Evolutionary conservation across 1,284 basidiomycete species (phyloP).

Genomic region (Heliocybe sulcata): DNA sequence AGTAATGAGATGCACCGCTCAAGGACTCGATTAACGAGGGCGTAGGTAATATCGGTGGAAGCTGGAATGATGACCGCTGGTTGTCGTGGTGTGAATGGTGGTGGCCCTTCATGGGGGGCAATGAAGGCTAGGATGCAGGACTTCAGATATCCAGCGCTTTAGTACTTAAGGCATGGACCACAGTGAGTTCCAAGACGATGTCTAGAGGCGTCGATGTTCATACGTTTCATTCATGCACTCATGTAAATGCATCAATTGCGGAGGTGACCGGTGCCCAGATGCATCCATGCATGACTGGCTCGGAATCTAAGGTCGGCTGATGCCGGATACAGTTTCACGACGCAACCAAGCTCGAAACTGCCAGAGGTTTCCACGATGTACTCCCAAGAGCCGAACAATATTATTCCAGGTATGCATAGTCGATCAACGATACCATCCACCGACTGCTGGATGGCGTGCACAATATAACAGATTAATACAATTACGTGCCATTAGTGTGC

Average conservation of each 20-base stretch:
- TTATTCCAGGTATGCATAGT: constrained; percentile 2
- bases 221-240: background rate
- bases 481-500: constrained; percentile 32
- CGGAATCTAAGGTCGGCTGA: background rate
- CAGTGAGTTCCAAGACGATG: background rate
- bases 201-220: background rate
- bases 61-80: background rate
- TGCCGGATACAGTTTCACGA: background rate
- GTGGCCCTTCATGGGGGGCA: background rate
- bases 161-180: background rate
- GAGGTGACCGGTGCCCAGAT: no score
- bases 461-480: constrained; percentile 2
- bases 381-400: background rate
- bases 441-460: background rate
- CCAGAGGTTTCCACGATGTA: background rate
- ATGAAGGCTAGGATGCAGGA: background rate
- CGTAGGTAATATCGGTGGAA: background rate
- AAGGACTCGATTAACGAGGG: background rate
- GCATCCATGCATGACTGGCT: no score
- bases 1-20: constrained; percentile 9
- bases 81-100: background rate
- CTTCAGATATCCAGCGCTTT: background rate
- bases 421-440: constrained; percentile 2
- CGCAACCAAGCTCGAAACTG: background rate
- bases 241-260: no score